Conservation (phyloP, 768 basidiomycete species). For the Obba rivulosa region DNA sequence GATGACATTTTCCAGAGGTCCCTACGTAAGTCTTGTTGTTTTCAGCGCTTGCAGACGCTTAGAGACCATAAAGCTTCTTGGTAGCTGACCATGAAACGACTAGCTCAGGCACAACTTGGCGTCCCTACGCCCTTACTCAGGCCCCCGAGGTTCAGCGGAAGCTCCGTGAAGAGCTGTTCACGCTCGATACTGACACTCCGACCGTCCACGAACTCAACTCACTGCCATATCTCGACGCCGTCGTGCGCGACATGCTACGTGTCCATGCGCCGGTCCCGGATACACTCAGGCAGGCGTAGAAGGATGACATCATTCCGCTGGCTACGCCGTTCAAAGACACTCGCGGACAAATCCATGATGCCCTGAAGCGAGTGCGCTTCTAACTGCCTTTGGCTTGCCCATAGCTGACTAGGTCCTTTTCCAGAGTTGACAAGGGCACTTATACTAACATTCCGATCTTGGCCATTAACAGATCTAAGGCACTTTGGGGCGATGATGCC, state of each 20-base stretch:
- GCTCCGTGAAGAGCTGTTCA: slow-evolving; percentile 30
- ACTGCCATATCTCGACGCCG: slow-evolving; percentile 50
- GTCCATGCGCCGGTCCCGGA: slow-evolving; percentile 46
- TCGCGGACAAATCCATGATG: slow-evolving; percentile 10
- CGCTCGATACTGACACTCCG: slow-evolving; percentile 19
- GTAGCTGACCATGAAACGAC: slow-evolving; percentile 38
- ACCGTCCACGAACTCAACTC: slow-evolving; percentile 28
- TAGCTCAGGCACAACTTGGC: slow-evolving; percentile 26
- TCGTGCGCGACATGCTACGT: slow-evolving; percentile 51
- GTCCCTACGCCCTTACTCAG: slow-evolving; percentile 30
- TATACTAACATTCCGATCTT: slow-evolving; percentile 43
- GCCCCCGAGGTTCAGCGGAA: slow-evolving; percentile 28
- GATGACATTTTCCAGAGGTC: slow-evolving; percentile 1
- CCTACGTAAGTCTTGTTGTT: slow-evolving; percentile 6
- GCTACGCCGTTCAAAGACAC: slow-evolving; percentile 22
- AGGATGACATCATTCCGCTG: slow-evolving; percentile 49
- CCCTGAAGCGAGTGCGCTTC: slow-evolving; percentile 22
- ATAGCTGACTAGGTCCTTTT: slow-evolving; percentile 3
- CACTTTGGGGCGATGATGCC: slow-evolving; percentile 61
- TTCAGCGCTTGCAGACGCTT: not conserved
- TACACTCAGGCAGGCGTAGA: slow-evolving; percentile 40
- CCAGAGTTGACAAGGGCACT: slow-evolving; percentile 21
- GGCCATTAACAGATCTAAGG: slow-evolving; percentile 43
- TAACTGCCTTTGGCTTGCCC: not conserved
- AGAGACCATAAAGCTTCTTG: slow-evolving; percentile 4